Base-by-base conservation (phyloP, 2,329 filamentous ascomycete genomes). In the Stemphylium lycopersici region DNA sequence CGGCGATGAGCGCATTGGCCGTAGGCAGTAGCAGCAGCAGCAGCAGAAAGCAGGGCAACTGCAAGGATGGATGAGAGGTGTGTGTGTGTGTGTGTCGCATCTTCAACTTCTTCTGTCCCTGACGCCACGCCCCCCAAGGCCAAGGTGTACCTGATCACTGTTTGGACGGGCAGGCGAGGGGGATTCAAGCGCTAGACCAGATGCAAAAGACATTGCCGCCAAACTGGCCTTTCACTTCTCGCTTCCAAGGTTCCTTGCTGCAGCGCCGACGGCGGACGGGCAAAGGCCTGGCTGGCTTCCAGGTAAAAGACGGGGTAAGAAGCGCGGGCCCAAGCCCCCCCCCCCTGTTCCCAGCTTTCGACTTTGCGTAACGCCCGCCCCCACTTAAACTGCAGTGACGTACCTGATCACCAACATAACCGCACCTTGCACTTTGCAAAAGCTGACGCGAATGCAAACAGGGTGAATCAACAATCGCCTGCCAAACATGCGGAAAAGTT, bases 321-420 rank as follows among this genome's bases (percentile, higher is more conserved):
- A 24, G 22, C 22, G 42, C 15, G 45, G 55, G 56, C 40, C 52
- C 48, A 40, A 54, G 56, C 48, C 50, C 42, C 20, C 52, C 48
- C 50, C 42, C 20, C 52, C 20, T 41, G 42, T 37, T 48, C 32
- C n/a, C 54, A 44, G 42, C 49, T 44, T 26, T 32, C 32, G 22
- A 6, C 26, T 29, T 3, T 29, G 26, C 7, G 7, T 3, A 3
- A 10, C 6, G 26, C 26, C 26, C 26, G 22, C 26, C 26, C 26
- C 26, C 26, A 29, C 26, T 29, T 29, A 29, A 11, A 29, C 24
- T 31, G 22, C 50, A 34, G 59, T 65, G 62, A 65, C 62, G 62
- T 63, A 60, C 50, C 61, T 61, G 54, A 45, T 36, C 42, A 32
- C 32, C 32, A 33, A 22, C 18, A 45, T 20, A 20, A 4, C 20